Base-by-base conservation (phyloP, 2,329 filamentous ascomycete genomes). In the Elsinoe perseae region DNA sequence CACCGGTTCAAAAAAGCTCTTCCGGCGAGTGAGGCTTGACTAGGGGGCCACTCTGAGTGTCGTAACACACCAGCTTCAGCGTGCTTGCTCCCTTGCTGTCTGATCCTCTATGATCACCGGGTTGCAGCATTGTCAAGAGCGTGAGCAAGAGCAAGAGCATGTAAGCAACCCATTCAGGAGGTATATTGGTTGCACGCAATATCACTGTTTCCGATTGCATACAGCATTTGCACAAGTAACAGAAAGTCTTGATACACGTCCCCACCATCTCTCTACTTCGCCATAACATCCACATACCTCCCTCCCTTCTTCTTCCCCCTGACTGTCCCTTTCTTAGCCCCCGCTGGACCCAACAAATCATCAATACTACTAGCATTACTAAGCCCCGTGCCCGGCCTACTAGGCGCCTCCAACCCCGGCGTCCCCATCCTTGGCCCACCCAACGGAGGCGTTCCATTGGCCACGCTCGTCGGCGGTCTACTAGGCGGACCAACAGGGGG, bases 211-310 rank as follows among this genome's bases (percentile, higher is more conserved):
- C n/a, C n/a, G n/a, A n/a, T n/a, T n/a, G 32, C 32, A 36, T n/a
- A 36, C 16, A 2, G 32, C 32, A 36, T 10, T 36, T 23, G 40
- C 20, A 44, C 40, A 44, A 25, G 6, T 23, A 25, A n/a, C n/a
- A 18, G 3, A 46, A 43, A 34, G 21, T 9, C 20, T 32, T 27
- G 23, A 25, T 44, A 44, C 40, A 44, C 18, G 9, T 21, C 18
- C 12, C 23, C 21, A 2, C 40, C n/a, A 8, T n/a, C 40, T 6
- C 48, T 14, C 56, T 61, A 57, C 59, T 88, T 85, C 8, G 86
- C 87, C 90, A 97, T 96, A 59, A 98, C 89, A 78, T 98, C 93
- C 27, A 98, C 85, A 76, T 98, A 98, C 25, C 91, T 78, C 27
- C 89, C 86, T 20, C 85, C 83, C 77, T 90, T 95, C 76, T 89